Percentiles rank a stretch among this genome's conserved stretches.
These are phyloP conservation scores for Diplodia corticola DNA, from an alignment of 2,329 filamentous ascomycete genomes.

Conservation along the genomic window DNA sequence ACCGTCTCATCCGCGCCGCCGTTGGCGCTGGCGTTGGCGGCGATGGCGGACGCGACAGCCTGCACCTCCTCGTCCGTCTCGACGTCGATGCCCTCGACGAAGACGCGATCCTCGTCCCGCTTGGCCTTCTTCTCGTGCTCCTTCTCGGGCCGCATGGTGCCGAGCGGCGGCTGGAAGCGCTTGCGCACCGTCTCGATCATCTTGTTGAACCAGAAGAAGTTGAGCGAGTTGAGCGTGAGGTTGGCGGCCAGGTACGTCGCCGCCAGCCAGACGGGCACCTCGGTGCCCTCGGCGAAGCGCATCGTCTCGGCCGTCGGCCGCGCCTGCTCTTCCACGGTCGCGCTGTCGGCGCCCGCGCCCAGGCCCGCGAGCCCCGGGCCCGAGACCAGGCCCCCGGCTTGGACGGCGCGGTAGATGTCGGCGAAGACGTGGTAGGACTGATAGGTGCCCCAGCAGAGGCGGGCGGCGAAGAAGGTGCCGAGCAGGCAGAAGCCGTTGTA, in stretches of 20 bases:
- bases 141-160: conserved; percentile 39
- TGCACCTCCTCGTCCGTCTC: conserved; percentile 26
- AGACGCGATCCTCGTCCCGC: conserved; percentile 27
- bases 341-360: background rate
- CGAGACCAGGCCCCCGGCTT: conserved; percentile 20
- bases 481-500: conserved; percentile 76
- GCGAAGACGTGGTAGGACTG: conserved; percentile 64
- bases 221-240: conserved; percentile 70
- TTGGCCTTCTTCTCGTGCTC: conserved; percentile 27
- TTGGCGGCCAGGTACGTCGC: conserved; percentile 69
- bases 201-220: conserved; percentile 84
- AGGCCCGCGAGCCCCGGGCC: background rate
- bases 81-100: conserved; percentile 26
- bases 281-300: conserved; percentile 45
- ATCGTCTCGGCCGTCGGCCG: conserved; percentile 46
- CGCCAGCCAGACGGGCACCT: conserved; percentile 69
- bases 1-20: conserved; percentile 1
- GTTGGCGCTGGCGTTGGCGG: background rate
- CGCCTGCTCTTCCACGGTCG: conserved; percentile 16
- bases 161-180: conserved; percentile 64
- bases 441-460: conserved; percentile 75
- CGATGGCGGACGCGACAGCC: background rate
- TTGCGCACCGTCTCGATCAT: conserved; percentile 80
- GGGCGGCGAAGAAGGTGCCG: conserved; percentile 72
- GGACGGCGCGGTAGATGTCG: conserved; percentile 60